These are phyloP conservation scores for Botrytis deweyae DNA, from an alignment of 2,329 filamentous ascomycete genomes.

Conservation along the genomic window DNA sequence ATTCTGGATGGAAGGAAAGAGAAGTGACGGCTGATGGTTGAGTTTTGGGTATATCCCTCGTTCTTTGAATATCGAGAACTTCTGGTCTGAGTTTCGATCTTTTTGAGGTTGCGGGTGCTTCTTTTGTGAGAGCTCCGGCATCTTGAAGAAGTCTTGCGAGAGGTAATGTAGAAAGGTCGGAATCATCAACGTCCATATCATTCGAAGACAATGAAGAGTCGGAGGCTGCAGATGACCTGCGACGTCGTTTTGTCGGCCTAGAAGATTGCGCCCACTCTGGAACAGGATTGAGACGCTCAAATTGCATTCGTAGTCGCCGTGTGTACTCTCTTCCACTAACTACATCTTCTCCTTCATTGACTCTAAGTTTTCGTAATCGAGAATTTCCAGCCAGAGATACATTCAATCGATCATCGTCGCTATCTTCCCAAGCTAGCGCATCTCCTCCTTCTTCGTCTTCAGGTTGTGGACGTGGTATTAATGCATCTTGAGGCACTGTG, in stretches of 20 bases:
- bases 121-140: constrained; percentile 60
- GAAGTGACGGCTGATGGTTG: constrained; percentile 80
- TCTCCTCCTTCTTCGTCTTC: constrained; percentile 44
- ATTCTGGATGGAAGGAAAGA: constrained; percentile 84
- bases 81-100: constrained; percentile 78
- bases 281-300: constrained; percentile 57
- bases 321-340: constrained; percentile 86
- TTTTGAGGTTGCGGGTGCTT: constrained; percentile 50
- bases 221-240: constrained; percentile 51
- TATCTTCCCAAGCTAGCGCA: constrained; percentile 82
- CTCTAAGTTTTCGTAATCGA: constrained; percentile 77
- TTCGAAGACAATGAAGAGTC: constrained; percentile 42
- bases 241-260: constrained; percentile 50
- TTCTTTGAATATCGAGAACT: constrained; percentile 84
- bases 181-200: constrained; percentile 53
- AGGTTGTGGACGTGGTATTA: constrained; percentile 27
- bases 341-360: constrained; percentile 79
- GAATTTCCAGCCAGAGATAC: constrained; percentile 77
- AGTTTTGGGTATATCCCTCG: constrained; percentile 77
- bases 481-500: constrained; percentile 27
- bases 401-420: constrained; percentile 85
- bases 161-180: constrained; percentile 68
- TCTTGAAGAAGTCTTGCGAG: constrained; percentile 78
- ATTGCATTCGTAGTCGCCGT: constrained; percentile 76
- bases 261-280: constrained; percentile 59